Conservation (phyloP, 257 asterid species). For the Linaria vulgaris region DNA sequence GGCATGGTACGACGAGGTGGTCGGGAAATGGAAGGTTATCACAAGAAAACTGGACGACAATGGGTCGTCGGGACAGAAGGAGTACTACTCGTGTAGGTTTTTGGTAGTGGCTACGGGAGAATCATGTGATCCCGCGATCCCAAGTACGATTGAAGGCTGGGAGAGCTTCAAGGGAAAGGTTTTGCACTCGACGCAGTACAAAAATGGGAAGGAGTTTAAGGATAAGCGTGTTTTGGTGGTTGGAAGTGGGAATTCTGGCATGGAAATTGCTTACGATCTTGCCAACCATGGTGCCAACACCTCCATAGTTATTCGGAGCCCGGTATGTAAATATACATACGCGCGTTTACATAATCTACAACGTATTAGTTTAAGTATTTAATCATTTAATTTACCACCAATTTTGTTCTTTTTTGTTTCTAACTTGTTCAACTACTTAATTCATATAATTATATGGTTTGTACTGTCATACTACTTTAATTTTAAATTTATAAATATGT, state of each 20-base stretch:
- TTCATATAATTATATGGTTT: too few relatives aligned
- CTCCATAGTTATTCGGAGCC: conserved; percentile 71
- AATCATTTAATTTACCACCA: too few relatives aligned
- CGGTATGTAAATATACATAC: too few relatives aligned
- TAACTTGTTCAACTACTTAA: too few relatives aligned
- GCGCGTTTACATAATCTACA: too few relatives aligned
- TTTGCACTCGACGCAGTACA: conserved; percentile 60
- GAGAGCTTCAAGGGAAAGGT: conserved; percentile 50
- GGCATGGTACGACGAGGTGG: conserved; percentile 48
- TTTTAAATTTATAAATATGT: too few relatives aligned
- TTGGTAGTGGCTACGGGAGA: conserved; percentile 81
- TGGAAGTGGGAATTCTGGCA: conserved; percentile 90
- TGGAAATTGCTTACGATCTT: conserved; percentile 82
- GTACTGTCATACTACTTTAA: too few relatives aligned
- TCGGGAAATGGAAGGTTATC: conserved; percentile 38
- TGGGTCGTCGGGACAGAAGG: too few relatives aligned
- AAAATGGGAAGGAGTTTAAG: conserved; percentile 42
- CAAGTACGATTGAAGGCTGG: conserved; percentile 53
- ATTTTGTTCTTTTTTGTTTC: too few relatives aligned
- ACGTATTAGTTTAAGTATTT: too few relatives aligned
- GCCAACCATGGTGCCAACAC: conserved; percentile 56
- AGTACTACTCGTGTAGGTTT: conserved; percentile 43
- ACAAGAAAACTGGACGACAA: conserved; percentile 31
- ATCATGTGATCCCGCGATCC: conserved; percentile 48
- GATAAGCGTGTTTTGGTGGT: conserved; percentile 59